Evolutionary conservation across 805 yeast genomes (phyloP).

Genomic region (Metschnikowia gelsemii): DNA sequence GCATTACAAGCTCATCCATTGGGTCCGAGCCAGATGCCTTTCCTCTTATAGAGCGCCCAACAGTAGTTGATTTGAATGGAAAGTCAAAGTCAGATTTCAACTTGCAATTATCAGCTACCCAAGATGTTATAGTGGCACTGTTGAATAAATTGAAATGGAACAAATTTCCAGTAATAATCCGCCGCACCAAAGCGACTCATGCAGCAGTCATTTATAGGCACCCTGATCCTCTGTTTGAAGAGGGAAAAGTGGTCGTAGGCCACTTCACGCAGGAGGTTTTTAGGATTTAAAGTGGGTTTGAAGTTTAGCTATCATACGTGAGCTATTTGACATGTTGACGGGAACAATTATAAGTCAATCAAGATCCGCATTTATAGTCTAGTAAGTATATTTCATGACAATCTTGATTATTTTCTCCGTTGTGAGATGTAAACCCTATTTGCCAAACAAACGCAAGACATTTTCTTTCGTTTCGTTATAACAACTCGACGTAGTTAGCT

Average conservation of each 20-base stretch:
- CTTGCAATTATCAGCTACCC: slow-evolving; percentile 10
- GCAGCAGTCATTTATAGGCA: slow-evolving; percentile 77
- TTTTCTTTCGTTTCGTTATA: slow-evolving; percentile 27
- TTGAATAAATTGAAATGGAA: slow-evolving; percentile 17
- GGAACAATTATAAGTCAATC: too few species aligned
- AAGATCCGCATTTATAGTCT: too few species aligned
- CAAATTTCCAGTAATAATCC: slow-evolving; percentile 36
- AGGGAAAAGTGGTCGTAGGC: slow-evolving; percentile 64
- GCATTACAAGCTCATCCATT: slow-evolving; percentile 3
- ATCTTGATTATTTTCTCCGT: too few species aligned
- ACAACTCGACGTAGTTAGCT: slow-evolving; percentile 90
- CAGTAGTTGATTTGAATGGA: slow-evolving; percentile 15
- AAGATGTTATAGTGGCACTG: slow-evolving; percentile 9
- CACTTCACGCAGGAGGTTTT: slow-evolving; percentile 56
- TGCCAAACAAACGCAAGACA: too few species aligned
- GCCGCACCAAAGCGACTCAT: slow-evolving; percentile 66
- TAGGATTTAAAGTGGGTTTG: neutral
- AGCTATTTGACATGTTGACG: too few species aligned
- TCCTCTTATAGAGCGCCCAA: neutral
- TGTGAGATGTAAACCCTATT: neutral
- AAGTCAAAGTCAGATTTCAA: slow-evolving; percentile 12
- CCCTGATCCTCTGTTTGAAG: slow-evolving; percentile 51
- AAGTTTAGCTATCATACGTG: too few species aligned
- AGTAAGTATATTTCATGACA: too few species aligned
- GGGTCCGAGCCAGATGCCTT: neutral